phyloP scores from a whole-genome alignment of 1,139 yeast genomes.

The Meyerozyma athensensis region DNA sequence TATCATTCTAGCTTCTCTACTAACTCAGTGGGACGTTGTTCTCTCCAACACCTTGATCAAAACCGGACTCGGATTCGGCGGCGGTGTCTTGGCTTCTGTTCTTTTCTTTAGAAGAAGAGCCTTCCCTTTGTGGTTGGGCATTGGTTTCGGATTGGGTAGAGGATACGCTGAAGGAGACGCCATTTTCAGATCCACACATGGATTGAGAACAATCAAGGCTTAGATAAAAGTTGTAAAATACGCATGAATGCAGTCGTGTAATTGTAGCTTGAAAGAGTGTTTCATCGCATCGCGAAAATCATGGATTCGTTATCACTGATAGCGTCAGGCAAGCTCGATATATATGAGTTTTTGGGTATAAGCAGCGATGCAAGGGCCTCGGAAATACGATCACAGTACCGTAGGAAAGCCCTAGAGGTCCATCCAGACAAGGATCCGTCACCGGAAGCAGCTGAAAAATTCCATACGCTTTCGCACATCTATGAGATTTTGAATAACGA shows the following conservation, averaged over 20 bases:
- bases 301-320: slow-evolving; percentile 1
- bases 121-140: slow-evolving; percentile 95
- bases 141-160: slow-evolving; percentile 95
- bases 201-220: slow-evolving; percentile 67
- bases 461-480: slow-evolving; percentile 34
- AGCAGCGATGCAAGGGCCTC: slow-evolving; percentile 14
- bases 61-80: slow-evolving; percentile 97
- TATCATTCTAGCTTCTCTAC: slow-evolving; percentile 9
- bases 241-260: background rate
- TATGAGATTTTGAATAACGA: slow-evolving; percentile 37
- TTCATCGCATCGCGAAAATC: slow-evolving; percentile 4
- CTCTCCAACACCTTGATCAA: slow-evolving; percentile 91
- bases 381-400: slow-evolving; percentile 16
- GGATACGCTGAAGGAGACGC: slow-evolving; percentile 98
- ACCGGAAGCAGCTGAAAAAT: slow-evolving; percentile 28
- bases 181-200: slow-evolving; percentile 77
- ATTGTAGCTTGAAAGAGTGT: too few relatives aligned
- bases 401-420: slow-evolving; percentile 17
- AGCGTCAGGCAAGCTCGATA: slow-evolving; percentile 25
- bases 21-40: slow-evolving; percentile 84
- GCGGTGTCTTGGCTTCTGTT: slow-evolving; percentile 93
- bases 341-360: slow-evolving; percentile 31
- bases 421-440: slow-evolving; percentile 44
- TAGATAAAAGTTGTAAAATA: slow-evolving; percentile 1
- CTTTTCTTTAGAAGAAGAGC: slow-evolving; percentile 87